Percentiles rank a stretch among this genome's conserved stretches.
These are phyloP conservation scores for Cyclotella atomus DNA, from an alignment of 108 stramenopile genomes.

Conservation along the genomic window DNA sequence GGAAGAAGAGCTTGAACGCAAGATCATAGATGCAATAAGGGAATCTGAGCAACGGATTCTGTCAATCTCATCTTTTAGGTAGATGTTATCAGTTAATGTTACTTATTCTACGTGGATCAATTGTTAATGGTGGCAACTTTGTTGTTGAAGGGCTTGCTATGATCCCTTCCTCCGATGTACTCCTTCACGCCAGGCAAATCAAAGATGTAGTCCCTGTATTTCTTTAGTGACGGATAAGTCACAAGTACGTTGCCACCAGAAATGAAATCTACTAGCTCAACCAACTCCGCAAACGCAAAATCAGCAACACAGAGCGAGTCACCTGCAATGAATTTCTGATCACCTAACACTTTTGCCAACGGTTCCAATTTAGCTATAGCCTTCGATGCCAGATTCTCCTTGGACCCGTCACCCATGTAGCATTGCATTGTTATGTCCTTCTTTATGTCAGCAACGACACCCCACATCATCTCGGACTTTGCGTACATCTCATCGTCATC, in stretches of 20 bases:
- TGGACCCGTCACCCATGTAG: conserved; percentile 11
- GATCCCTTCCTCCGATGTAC: not conserved
- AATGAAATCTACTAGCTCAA: conserved; percentile 25
- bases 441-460: conserved; percentile 9
- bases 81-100: not conserved
- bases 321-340: conserved; percentile 8
- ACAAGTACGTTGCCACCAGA: conserved; percentile 11
- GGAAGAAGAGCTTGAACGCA: not conserved
- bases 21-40: not conserved
- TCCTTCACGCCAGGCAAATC: conserved; percentile 15
- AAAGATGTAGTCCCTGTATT: conserved; percentile 5
- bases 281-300: conserved; percentile 19
- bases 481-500: conserved; percentile 19
- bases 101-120: not conserved
- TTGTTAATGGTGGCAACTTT: conserved; percentile 15
- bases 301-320: conserved; percentile 18
- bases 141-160: conserved; percentile 17
- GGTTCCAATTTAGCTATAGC: conserved; percentile 1
- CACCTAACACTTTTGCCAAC: not conserved
- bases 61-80: not conserved
- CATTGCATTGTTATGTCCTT: conserved; percentile 4
- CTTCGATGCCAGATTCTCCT: not conserved
- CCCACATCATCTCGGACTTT: conserved; percentile 25
- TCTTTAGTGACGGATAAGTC: conserved; percentile 4
- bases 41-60: not conserved